Conservation (phyloP, 768 basidiomycete species). For the Amanita pseudoporphyria region DNA sequence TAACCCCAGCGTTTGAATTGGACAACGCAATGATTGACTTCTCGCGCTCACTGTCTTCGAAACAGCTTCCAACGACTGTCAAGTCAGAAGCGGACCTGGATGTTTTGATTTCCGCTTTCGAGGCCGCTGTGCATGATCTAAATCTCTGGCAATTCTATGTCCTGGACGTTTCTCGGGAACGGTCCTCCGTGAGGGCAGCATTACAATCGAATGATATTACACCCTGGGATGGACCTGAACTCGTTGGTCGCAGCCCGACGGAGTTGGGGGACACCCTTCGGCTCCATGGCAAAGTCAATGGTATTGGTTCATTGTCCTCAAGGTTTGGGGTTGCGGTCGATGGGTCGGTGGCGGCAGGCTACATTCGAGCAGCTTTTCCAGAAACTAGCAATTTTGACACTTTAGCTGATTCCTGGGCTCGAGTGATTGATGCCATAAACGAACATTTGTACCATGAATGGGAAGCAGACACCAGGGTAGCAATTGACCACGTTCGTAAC, state of each 20-base stretch:
- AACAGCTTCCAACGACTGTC: slow-evolving; percentile 66
- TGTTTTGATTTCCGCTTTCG: slow-evolving; percentile 53
- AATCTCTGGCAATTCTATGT: slow-evolving; percentile 95
- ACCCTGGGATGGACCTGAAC: slow-evolving; percentile 51
- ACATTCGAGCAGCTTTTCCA: slow-evolving; percentile 60
- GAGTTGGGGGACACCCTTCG: slow-evolving; percentile 62
- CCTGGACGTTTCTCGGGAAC: slow-evolving; percentile 62
- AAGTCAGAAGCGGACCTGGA: slow-evolving; percentile 61
- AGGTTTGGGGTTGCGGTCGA: slow-evolving; percentile 64
- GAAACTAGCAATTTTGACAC: slow-evolving; percentile 38
- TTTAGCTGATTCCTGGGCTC: slow-evolving; percentile 64
- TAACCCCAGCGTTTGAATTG: slow-evolving; percentile 86
- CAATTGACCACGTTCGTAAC: slow-evolving; percentile 65
- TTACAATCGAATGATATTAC: slow-evolving; percentile 36
- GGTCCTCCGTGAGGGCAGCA: slow-evolving; percentile 42
- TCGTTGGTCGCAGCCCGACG: slow-evolving; percentile 47
- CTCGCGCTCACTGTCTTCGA: slow-evolving; percentile 51
- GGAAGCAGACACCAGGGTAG: slow-evolving; percentile 71
- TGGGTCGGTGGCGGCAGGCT: slow-evolving; percentile 55
- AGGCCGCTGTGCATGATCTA: slow-evolving; percentile 47
- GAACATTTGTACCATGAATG: slow-evolving; percentile 82
- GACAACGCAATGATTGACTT: slow-evolving; percentile 82
- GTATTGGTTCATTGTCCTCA: slow-evolving; percentile 48
- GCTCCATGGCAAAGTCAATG: slow-evolving; percentile 42
- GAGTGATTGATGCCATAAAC: slow-evolving; percentile 80